These are phyloP conservation scores for Mucor piriformis DNA, from an alignment of 371 early-diverging fungal genomes.

Conservation along the genomic window DNA sequence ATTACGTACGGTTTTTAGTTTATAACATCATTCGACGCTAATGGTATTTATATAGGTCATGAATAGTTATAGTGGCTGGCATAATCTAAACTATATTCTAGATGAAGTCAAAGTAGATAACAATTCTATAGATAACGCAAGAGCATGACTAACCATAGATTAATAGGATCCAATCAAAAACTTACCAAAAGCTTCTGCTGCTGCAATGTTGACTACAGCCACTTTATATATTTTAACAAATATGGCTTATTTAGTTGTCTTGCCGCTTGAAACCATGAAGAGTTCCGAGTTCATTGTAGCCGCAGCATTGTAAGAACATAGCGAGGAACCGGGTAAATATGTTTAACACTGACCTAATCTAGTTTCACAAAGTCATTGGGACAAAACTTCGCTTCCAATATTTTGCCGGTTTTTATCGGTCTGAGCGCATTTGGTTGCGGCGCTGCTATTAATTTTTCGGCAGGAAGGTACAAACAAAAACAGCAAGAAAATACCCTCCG, in stretches of 20 bases:
- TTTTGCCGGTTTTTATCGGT: slow-evolving; percentile 42
- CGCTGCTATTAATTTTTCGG: slow-evolving; percentile 35
- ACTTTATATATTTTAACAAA: slow-evolving; percentile 39
- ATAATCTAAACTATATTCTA: slow-evolving; percentile 39
- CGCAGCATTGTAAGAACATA: slow-evolving; percentile 39
- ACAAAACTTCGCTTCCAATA: slow-evolving; percentile 37
- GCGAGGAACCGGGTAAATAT: not conserved
- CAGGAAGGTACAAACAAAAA: slow-evolving; percentile 17
- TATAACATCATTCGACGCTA: not conserved
- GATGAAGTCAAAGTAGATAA: slow-evolving; percentile 46
- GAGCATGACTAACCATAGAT: too few species aligned
- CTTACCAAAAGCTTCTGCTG: slow-evolving; percentile 39
- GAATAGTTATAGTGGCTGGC: slow-evolving; percentile 48
- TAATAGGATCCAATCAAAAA: slow-evolving; percentile 44
- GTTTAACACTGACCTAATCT: not conserved
- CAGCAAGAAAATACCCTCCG: not conserved
- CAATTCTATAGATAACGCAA: not conserved
- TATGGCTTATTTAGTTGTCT: slow-evolving; percentile 41
- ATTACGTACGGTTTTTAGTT: slow-evolving; percentile 27
- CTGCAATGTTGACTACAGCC: slow-evolving; percentile 33
- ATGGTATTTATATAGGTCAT: slow-evolving; percentile 27
- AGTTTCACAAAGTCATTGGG: slow-evolving; percentile 46
- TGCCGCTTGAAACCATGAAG: slow-evolving; percentile 38
- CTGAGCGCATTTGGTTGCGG: slow-evolving; percentile 44
- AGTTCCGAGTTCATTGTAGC: slow-evolving; percentile 44